Percentiles rank a stretch among this genome's conserved stretches.
Evolutionary conservation across 441 rosid genomes (phyloP).

Genomic region (Bocquillonia castaneifolia): DNA sequence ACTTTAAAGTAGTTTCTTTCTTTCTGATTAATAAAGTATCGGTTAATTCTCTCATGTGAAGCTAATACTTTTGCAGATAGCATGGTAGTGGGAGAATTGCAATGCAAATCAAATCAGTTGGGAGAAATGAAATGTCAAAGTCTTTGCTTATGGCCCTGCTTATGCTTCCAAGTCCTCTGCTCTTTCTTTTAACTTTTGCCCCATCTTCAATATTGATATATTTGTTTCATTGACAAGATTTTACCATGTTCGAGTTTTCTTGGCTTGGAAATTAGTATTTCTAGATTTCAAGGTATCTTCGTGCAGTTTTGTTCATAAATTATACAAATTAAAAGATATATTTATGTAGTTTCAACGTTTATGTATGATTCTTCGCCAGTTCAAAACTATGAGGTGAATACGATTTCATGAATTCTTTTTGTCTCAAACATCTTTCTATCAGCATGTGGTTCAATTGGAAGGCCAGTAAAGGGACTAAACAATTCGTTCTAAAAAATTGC

Average conservation of each 20-base stretch:
- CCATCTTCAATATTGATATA: not conserved
- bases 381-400: too few species aligned
- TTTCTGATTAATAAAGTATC: too few species aligned
- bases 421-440: too few species aligned
- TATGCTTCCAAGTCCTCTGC: not conserved
- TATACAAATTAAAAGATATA: not conserved
- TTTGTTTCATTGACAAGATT: not conserved
- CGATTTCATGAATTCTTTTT: too few species aligned
- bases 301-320: not conserved
- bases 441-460: not conserved
- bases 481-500: not conserved
- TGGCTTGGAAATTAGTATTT: not conserved
- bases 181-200: not conserved
- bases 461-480: not conserved
- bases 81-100: too few species aligned
- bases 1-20: not conserved
- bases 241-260: not conserved
- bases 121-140: not conserved
- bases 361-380: not conserved
- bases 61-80: too few species aligned
- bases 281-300: not conserved
- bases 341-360: too few species aligned
- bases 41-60: too few species aligned
- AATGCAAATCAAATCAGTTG: not conserved
- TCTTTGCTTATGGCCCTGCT: not conserved